phyloP scores from a whole-genome alignment of 2,329 filamentous ascomycete genomes.

The Sporothrix pseudoabietina region DNA sequence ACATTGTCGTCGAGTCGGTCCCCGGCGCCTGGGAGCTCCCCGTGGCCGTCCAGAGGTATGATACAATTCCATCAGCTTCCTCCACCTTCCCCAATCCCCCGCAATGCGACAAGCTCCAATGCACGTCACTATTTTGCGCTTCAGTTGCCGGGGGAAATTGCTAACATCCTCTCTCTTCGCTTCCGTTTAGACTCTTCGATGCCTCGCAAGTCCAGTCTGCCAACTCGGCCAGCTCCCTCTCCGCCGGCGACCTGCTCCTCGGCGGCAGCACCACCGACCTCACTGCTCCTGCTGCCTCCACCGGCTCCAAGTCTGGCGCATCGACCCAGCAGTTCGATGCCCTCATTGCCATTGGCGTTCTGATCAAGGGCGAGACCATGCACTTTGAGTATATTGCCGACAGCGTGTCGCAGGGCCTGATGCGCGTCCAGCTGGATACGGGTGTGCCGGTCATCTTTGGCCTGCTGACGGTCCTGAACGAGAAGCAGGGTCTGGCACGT shows the following conservation, averaged over 20 bases:
- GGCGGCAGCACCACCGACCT: slow-evolving; percentile 72
- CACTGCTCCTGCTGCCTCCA: slow-evolving; percentile 62
- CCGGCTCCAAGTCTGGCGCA: slow-evolving; percentile 39
- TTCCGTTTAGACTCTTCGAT: slow-evolving; percentile 67
- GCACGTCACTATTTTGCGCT: background rate
- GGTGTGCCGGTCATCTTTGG: slow-evolving; percentile 91
- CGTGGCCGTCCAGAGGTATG: slow-evolving; percentile 80
- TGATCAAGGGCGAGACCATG: slow-evolving; percentile 99
- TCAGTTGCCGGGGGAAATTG: background rate
- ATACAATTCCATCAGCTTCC: slow-evolving; percentile 24
- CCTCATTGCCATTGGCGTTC: slow-evolving; percentile 89
- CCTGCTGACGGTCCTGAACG: slow-evolving; percentile 81
- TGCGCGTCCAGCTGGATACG: slow-evolving; percentile 89
- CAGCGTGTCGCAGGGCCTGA: slow-evolving; percentile 84
- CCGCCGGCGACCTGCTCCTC: slow-evolving; percentile 72
- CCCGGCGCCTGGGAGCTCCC: slow-evolving; percentile 95
- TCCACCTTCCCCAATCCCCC: slow-evolving; percentile 18
- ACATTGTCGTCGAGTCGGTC: slow-evolving; percentile 86
- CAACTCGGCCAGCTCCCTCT: slow-evolving; percentile 59
- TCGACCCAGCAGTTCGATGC: slow-evolving; percentile 77
- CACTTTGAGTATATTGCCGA: slow-evolving; percentile 99
- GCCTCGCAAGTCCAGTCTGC: slow-evolving; percentile 84
- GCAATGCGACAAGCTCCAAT: background rate
- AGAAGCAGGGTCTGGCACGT: slow-evolving; percentile 83
- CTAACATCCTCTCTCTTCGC: slow-evolving; percentile 18